phyloP scores from a whole-genome alignment of 176 grass and related monocot species.

The Oryza australiensis region DNA sequence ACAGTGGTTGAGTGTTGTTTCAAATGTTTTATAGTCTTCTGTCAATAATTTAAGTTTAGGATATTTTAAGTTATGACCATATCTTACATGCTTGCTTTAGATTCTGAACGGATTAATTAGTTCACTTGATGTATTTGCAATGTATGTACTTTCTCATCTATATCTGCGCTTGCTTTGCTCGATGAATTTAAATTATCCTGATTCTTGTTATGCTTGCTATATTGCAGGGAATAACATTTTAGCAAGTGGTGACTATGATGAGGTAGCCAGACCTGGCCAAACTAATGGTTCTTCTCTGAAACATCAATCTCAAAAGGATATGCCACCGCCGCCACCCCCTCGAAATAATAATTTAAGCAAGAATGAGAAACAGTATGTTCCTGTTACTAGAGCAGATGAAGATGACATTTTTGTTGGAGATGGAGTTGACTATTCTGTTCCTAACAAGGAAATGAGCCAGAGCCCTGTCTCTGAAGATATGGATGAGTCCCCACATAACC shows the following conservation, averaged over 20 bases:
- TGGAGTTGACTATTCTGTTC: constrained; percentile 81
- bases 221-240: constrained; percentile 57
- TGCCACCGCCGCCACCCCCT: constrained; percentile 45
- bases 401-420: constrained; percentile 93
- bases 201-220: constrained; percentile 3
- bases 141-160: neutral
- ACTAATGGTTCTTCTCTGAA: constrained; percentile 53
- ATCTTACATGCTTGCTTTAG: neutral
- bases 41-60: constrained; percentile 12
- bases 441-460: constrained; percentile 76
- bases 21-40: constrained; percentile 6
- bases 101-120: neutral
- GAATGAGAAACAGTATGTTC: constrained; percentile 51
- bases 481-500: constrained; percentile 65
- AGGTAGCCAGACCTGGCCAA: constrained; percentile 51
- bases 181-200: neutral
- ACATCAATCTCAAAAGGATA: constrained; percentile 57
- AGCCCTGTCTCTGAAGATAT: constrained; percentile 90
- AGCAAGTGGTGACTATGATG: constrained; percentile 53
- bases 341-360: constrained; percentile 48
- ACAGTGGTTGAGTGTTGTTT: constrained; percentile 4
- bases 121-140: constrained; percentile 18
- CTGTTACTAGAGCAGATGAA: constrained; percentile 55
- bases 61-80: constrained; percentile 2
- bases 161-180: neutral